Evolutionary conservation across 495 filamentous ascomycete species (phyloP).

Genomic region (Penicillium coprophilum): DNA sequence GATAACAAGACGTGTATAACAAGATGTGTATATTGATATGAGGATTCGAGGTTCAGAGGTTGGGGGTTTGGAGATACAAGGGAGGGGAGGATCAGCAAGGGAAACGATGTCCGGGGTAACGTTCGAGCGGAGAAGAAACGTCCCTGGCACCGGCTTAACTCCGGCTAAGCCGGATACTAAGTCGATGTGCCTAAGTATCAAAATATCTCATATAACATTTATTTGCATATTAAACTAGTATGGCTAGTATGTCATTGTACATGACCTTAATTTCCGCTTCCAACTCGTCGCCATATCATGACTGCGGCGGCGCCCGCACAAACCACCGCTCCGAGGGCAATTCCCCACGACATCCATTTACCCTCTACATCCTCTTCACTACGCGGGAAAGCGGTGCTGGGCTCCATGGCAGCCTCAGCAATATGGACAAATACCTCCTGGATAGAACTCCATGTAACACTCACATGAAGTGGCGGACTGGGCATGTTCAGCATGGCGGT

Average conservation of each 20-base stretch:
- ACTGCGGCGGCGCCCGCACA: conserved; percentile 79
- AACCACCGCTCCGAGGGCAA: conserved; percentile 76
- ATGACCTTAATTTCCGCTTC: conserved; percentile 31
- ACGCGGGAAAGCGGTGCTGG: conserved; percentile 82
- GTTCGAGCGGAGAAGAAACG: conserved; percentile 32
- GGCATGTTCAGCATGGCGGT: conserved; percentile 72
- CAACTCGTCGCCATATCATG: conserved; percentile 66
- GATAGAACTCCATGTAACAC: conserved; percentile 86
- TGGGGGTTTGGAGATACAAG: background rate
- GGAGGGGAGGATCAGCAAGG: conserved; percentile 22
- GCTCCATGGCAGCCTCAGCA: conserved; percentile 88
- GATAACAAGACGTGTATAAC: too few relatives aligned
- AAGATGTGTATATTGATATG: background rate
- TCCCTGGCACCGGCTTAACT: conserved; percentile 31
- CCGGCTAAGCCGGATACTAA: conserved; percentile 12
- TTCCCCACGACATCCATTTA: conserved; percentile 80
- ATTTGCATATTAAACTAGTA: background rate
- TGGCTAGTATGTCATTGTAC: background rate
- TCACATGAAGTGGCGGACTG: conserved; percentile 85
- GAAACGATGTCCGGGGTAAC: conserved; percentile 27
- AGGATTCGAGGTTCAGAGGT: background rate
- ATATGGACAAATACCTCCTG: conserved; percentile 85
- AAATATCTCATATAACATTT: background rate
- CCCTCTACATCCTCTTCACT: conserved; percentile 75
- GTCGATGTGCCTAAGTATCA: too few relatives aligned